Base-by-base conservation (phyloP, 176 grass and related monocot genomes). In the Oryza glaberrima region DNA sequence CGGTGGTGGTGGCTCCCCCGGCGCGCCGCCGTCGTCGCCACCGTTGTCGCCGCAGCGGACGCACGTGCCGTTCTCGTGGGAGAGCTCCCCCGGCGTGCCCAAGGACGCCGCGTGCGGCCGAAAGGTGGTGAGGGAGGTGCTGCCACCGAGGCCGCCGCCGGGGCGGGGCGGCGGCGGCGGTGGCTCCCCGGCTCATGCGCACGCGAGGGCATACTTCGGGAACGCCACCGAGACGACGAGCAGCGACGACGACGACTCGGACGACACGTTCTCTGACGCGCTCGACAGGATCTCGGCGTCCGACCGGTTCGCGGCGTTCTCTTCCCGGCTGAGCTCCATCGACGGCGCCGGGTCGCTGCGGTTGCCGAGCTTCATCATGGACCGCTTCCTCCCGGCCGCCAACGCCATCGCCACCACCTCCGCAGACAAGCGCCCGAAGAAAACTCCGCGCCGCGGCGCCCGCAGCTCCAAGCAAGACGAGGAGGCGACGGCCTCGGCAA, bases 31-130 rank as follows among this genome's bases (percentile, higher is more conserved):
- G 43, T 44, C 43, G 20, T 22, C 7, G 6, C 19, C 19, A 20
- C 19, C 17, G 56, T 22, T 52, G 65, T 86, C 90, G 65, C 85
- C 81, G 48, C 79, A 82, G 78, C 87, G 86, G 81, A 83, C 77
- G 43, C 90, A 88, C 88, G 91, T 98, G 17, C 95, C 95, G 7
- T 95, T 98, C 89, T 90, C 87, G 47, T 95, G 95, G 92, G 95
- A 98, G 90, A 95, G 87, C 88, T 82, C 95, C 2, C 95, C 92
- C 0, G 95, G 93, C 51, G 93, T 98, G 54, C 88, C 88, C 49
- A 95, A 93, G 86, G 44, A 74, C 19, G 38, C 51, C 19, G 38
- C 51, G 14, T 30, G 38, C 52, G 65, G 69, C 6, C 72, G 34
- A 12, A 41, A 30, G 30, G 52, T 36, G 44, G 52, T 26, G 44